Base-by-base conservation (phyloP, 352 stramenopile species). In the Phytophthora hibernalis region DNA sequence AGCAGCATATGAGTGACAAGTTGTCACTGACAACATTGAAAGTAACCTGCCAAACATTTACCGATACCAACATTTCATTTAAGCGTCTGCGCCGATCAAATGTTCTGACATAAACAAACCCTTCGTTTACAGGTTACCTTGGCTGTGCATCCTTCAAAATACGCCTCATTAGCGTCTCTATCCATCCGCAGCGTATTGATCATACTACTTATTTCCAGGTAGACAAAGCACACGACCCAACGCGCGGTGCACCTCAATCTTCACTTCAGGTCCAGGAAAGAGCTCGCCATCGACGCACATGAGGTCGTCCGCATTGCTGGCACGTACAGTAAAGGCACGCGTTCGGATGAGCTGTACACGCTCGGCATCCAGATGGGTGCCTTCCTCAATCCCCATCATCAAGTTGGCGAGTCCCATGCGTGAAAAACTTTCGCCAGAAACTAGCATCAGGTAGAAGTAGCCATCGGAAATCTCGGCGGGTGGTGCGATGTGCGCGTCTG, bases 211-310 rank as follows among this genome's bases (percentile, higher is more conserved):
- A n/a, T 28, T 69, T 48, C 24, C 30, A 43, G 75, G 61, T 6
- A 82, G 47, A 18, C 64, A 68, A n/a, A 88, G 49, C 22, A 88
- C 57, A 35, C 80, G 80, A 15, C 76, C 80, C 48, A 88, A 50
- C 24, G 54, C 78, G 26, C 73, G 75, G 37, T 87, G 78, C 21
- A 85, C 70, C 57, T 88, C 71, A 38, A 82, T 76, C 61, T 83
- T 73, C 15, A 85, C 44, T 48, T 78, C 65, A 5, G 71, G 68
- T 0, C 84, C 84, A 8, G 55, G 47, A 37, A 92, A 85, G 24
- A 77, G 57, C 37, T 92, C 84, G 7, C 84, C 84, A 61, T 92
- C 84, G 16, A 92, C 68, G 42, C 78, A 91, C 20, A 92, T 74
- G 26, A 79, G 53, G 21, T 89, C 80, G 20, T 76, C 22, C 2